Conservation (phyloP, 2,329 filamentous ascomycete genomes). For the Cordyceps militaris region DNA sequence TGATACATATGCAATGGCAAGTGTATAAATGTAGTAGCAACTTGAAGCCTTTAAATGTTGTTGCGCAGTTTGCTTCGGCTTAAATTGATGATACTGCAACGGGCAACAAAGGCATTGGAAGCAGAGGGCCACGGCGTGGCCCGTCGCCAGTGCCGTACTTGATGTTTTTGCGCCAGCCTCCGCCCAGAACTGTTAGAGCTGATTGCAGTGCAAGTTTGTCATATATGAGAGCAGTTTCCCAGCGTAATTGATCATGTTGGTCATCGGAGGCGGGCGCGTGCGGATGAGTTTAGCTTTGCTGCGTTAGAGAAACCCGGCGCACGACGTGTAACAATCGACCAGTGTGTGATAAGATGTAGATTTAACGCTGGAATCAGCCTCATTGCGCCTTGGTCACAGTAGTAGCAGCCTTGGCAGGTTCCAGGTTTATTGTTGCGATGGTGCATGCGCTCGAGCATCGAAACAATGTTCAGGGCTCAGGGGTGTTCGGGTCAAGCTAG, state of each 20-base stretch:
- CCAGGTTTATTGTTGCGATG: no score
- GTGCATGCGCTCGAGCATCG: background rate
- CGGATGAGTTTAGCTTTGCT: background rate
- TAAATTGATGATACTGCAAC: background rate
- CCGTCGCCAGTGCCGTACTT: background rate
- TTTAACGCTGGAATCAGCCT: no score
- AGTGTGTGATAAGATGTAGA: no score
- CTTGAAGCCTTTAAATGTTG: no score
- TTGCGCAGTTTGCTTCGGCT: no score
- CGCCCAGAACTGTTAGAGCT: background rate
- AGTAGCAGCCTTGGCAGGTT: background rate
- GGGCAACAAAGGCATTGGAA: background rate
- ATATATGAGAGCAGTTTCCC: background rate
- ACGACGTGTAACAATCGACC: background rate
- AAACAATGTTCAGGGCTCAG: background rate
- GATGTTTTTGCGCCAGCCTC: background rate
- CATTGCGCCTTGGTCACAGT: background rate
- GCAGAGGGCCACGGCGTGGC: background rate
- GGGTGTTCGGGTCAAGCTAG: background rate
- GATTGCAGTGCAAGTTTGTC: background rate
- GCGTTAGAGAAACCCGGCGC: background rate
- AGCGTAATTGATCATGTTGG: background rate
- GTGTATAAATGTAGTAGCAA: background rate
- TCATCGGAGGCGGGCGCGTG: background rate
- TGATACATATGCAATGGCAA: background rate